phyloP scores from a whole-genome alignment of 352 stramenopile genomes.

The Phytophthora sp. region DNA sequence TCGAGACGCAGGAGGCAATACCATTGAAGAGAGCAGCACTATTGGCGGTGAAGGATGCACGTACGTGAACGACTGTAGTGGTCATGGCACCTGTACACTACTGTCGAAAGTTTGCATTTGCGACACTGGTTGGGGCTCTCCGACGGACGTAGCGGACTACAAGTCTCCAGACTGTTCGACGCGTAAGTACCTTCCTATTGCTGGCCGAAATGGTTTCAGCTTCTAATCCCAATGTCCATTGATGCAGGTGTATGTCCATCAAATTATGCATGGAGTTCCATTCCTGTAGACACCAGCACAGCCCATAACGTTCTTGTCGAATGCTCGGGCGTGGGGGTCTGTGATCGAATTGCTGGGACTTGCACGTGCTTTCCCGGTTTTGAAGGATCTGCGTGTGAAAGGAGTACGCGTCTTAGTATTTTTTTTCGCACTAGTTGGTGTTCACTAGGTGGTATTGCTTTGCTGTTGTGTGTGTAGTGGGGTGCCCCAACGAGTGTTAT shows the following conservation, averaged over 20 bases:
- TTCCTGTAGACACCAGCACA: slow-evolving; percentile 45
- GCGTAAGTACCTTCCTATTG: slow-evolving; percentile 43
- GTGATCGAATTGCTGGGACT: slow-evolving; percentile 67
- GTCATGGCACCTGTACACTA: slow-evolving; percentile 78
- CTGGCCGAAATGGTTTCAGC: no score
- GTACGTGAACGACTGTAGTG: slow-evolving; percentile 85
- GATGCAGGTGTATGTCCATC: slow-evolving; percentile 60
- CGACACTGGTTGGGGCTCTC: slow-evolving; percentile 58
- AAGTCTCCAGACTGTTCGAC: slow-evolving; percentile 82
- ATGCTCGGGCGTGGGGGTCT: slow-evolving; percentile 90
- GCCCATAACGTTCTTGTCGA: slow-evolving; percentile 64
- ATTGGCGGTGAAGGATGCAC: slow-evolving; percentile 67
- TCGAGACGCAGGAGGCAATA: slow-evolving; percentile 41
- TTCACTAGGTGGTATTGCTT: no score
- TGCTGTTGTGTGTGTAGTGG: slow-evolving; percentile 36
- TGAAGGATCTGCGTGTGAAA: slow-evolving; percentile 80
- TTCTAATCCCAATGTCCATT: slow-evolving; percentile 1
- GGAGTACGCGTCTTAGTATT: slow-evolving; percentile 43
- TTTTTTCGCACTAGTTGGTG: not conserved
- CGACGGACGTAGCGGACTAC: slow-evolving; percentile 75
- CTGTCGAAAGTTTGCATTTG: slow-evolving; percentile 72
- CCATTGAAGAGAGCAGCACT: slow-evolving; percentile 59
- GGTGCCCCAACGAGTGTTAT: slow-evolving; percentile 75
- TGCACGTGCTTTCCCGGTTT: slow-evolving; percentile 89
- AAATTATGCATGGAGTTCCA: slow-evolving; percentile 57